Evolutionary conservation across 2,329 filamentous ascomycete species (phyloP).

Genomic region (Claviceps sp.): DNA sequence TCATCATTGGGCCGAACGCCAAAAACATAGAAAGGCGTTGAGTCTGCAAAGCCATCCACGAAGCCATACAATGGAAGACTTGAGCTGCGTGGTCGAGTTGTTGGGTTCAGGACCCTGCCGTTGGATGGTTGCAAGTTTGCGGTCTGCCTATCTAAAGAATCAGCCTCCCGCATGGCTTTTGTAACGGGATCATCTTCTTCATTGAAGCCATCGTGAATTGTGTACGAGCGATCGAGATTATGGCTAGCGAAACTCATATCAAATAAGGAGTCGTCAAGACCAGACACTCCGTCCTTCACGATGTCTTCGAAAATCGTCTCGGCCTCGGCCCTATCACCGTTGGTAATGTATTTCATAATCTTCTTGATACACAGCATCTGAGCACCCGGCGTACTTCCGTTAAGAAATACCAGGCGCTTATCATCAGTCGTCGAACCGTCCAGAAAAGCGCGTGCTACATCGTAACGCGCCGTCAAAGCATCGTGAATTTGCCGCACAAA

Average conservation of each 20-base stretch:
- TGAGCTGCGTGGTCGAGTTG: conserved; percentile 30
- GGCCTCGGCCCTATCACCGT: conserved; percentile 35
- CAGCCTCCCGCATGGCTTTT: conserved; percentile 44
- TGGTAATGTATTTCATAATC: conserved; percentile 39
- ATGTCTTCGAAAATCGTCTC: conserved; percentile 37
- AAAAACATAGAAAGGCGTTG: conserved; percentile 35
- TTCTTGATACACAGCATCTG: conserved; percentile 38
- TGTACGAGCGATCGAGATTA: neutral
- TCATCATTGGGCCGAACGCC: conserved; percentile 19
- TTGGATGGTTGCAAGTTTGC: conserved; percentile 36
- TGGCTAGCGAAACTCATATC: conserved; percentile 8
- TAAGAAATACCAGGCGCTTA: conserved; percentile 45
- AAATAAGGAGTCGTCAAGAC: conserved; percentile 16
- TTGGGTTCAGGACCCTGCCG: conserved; percentile 32
- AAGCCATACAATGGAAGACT: conserved; percentile 35
- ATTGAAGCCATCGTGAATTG: conserved; percentile 21
- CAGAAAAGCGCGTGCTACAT: conserved; percentile 39
- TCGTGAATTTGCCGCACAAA: conserved; percentile 38
- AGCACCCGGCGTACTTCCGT: conserved; percentile 43
- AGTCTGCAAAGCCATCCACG: conserved; percentile 28
- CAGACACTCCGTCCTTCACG: conserved; percentile 33
- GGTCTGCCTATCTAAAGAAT: conserved; percentile 42
- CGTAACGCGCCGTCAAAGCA: conserved; percentile 31
- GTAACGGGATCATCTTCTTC: conserved; percentile 37
- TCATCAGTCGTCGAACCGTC: conserved; percentile 28